Base-by-base conservation (phyloP, 768 basidiomycete species). In the Phanerochaete sordida region DNA sequence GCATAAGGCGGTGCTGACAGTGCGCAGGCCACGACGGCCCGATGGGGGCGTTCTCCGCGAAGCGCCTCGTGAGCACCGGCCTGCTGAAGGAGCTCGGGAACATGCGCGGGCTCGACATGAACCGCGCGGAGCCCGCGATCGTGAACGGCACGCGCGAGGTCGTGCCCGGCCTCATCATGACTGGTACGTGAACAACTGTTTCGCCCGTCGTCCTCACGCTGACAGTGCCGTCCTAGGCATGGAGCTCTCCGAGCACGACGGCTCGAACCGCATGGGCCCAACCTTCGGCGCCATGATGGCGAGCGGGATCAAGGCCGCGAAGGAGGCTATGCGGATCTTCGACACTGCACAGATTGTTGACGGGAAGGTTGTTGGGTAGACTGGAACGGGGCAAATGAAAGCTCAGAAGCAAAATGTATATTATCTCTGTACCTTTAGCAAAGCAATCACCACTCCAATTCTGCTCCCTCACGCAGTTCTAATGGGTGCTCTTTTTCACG, bases 221-320 rank as follows among this genome's bases (percentile, higher is more conserved):
- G 21, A 48, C 3, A 5, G 21, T 48, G 47, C 11, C 27, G 52
- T 37, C 47, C 33, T 59, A 85, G 89, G 90, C 16, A 93, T 91
- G 90, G 90, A 93, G 72, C 77, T 93, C 53, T 86, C 86, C 8
- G 89, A 91, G 71, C 86, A 90, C 68, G 89, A 91, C 70, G 90
- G 90, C 15, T 83, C 83, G 26, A 87, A 89, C 76, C 80, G 90
- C 27, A 77, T 77, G 77, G 77, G 77, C 23, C 88, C 88, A 5
- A 90, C 89, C 2, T 91, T 91, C 64, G 90, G 88, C 24, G 88
- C 85, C 0, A 91, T 91, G 88, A 85, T 90, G 74, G 85, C 77
- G 7, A 87, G 85, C 69, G 89, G 90, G 5, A 81, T 87, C 70
- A 75, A 75, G 63, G 76, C 76, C 12, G 76, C 74, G 12, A 62